Conservation (phyloP, 2,329 filamentous ascomycete genomes). For the Hysterium pulicare region DNA sequence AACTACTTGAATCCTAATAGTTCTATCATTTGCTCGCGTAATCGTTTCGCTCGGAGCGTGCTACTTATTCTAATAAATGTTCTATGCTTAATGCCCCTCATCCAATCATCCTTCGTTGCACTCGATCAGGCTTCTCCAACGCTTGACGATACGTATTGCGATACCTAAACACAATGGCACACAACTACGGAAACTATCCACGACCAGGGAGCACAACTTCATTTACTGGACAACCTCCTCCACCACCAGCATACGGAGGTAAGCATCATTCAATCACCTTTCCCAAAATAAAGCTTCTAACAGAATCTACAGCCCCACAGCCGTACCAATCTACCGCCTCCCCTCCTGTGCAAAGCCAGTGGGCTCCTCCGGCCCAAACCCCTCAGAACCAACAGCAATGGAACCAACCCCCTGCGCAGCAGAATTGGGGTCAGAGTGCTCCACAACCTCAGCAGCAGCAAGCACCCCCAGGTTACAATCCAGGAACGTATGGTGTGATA, state of each 20-base stretch:
- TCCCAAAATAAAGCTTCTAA: background rate
- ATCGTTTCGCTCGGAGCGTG: background rate
- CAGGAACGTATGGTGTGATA: slow-evolving; percentile 11
- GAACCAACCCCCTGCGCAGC: slow-evolving; percentile 13
- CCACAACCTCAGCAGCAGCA: slow-evolving; percentile 7
- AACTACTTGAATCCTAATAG: background rate
- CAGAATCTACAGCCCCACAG: slow-evolving; percentile 10
- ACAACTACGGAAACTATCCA: slow-evolving; percentile 30
- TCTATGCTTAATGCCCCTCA: background rate
- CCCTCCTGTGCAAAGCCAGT: slow-evolving; percentile 27
- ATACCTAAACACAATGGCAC: slow-evolving; percentile 19
- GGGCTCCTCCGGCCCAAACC: slow-evolving; percentile 21
- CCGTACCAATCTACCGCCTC: slow-evolving; percentile 21
- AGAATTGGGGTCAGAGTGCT: background rate
- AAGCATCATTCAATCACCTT: slow-evolving; percentile 4
- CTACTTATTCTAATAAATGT: background rate
- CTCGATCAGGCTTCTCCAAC: background rate
- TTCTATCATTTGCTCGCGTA: background rate
- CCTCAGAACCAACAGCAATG: slow-evolving; percentile 20
- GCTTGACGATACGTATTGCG: background rate
- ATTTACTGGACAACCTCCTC: slow-evolving; percentile 24
- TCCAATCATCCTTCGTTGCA: background rate
- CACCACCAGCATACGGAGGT: slow-evolving; percentile 29
- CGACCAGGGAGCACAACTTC: slow-evolving; percentile 24
- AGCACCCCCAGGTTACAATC: slow-evolving; percentile 4